Percentiles rank a stretch among this genome's conserved stretches.
Conservation (phyloP, 1,139 yeast species). For the Debaryomyces fabryi region DNA sequence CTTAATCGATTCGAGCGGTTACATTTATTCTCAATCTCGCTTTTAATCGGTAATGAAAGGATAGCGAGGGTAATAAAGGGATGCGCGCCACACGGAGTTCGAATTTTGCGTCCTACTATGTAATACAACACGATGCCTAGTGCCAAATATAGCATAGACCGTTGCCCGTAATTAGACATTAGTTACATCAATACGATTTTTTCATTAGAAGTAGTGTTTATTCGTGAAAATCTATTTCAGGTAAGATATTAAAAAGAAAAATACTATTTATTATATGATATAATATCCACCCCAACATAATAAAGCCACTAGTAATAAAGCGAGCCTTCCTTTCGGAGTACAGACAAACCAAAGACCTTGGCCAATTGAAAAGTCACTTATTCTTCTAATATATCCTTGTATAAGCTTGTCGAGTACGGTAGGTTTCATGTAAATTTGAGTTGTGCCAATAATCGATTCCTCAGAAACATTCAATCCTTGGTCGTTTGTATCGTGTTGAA, state of each 20-base stretch:
- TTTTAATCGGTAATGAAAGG: constrained; percentile 5
- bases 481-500: constrained; percentile 16
- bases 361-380: constrained; percentile 42
- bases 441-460: constrained; percentile 42
- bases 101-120: neutral
- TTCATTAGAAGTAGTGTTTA: neutral
- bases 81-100: neutral
- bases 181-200: neutral
- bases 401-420: constrained; percentile 38
- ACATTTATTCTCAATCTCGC: neutral
- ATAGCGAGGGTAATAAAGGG: constrained; percentile 5
- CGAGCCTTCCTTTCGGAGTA: constrained; percentile 43
- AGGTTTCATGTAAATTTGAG: constrained; percentile 47
- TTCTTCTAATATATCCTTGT: constrained; percentile 31
- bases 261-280: neutral
- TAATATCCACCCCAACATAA: constrained; percentile 10
- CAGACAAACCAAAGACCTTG: constrained; percentile 40
- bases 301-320: constrained; percentile 15
- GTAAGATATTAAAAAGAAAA: neutral
- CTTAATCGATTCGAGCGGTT: neutral
- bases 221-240: neutral
- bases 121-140: neutral
- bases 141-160: neutral
- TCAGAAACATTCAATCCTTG: constrained; percentile 16
- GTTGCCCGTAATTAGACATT: neutral